Percentiles rank a stretch among this genome's conserved stretches.
Evolutionary conservation across 2,329 filamentous ascomycete genomes (phyloP).

Genomic region (Ceratocystis smalleyi): DNA sequence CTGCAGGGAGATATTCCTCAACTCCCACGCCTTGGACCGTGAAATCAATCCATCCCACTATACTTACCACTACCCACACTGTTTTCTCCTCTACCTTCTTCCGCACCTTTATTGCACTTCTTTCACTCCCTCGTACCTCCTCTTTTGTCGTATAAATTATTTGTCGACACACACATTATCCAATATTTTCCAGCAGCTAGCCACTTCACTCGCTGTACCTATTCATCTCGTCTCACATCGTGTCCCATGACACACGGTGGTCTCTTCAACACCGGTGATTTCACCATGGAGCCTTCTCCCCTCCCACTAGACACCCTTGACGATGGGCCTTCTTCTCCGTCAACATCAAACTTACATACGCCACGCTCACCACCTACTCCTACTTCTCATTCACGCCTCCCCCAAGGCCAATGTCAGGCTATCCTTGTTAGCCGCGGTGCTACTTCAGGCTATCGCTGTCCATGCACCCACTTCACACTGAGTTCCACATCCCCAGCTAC

Average conservation of each 20-base stretch:
- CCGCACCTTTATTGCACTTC: background rate
- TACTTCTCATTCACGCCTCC: slow-evolving; percentile 29
- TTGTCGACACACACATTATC: background rate
- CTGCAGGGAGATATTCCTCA: background rate
- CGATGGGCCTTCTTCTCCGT: background rate
- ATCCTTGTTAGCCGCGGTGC: slow-evolving; percentile 42
- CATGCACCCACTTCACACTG: slow-evolving; percentile 41
- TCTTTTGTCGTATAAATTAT: background rate
- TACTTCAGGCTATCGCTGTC: slow-evolving; percentile 40
- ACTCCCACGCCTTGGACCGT: background rate
- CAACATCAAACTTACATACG: slow-evolving; percentile 18
- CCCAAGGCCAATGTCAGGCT: slow-evolving; percentile 43
- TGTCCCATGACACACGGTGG: slow-evolving; percentile 2
- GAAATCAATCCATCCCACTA: background rate
- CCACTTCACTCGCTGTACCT: background rate
- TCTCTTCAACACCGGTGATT: background rate
- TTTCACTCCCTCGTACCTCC: background rate
- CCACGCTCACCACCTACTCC: slow-evolving; percentile 15
- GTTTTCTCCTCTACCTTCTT: background rate
- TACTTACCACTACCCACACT: background rate
- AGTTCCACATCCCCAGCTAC: slow-evolving; percentile 39
- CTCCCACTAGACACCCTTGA: slow-evolving; percentile 5
- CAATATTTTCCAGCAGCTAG: background rate
- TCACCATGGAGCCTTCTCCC: slow-evolving; percentile 15
- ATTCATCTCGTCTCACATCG: background rate